Conservation (phyloP, 495 filamentous ascomycete genomes). For the Aspergillus baeticus region DNA sequence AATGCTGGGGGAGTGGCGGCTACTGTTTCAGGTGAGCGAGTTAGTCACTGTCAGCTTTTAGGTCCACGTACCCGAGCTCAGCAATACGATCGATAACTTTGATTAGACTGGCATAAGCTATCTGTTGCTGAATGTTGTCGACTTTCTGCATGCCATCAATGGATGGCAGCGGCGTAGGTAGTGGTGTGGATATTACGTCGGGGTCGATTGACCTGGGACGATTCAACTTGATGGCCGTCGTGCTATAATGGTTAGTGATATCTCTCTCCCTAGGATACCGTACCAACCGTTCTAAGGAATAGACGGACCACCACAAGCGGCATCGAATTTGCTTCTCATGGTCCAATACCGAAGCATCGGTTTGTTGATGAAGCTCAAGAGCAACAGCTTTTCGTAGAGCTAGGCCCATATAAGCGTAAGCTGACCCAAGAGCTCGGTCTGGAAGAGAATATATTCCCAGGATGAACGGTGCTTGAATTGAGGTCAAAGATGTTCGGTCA, state of each 20-base stretch:
- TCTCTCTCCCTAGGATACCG: no score
- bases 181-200: constrained; percentile 14
- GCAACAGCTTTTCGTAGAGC: constrained; percentile 42
- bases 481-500: constrained; percentile 17
- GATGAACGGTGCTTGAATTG: constrained; percentile 21
- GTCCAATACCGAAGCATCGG: constrained; percentile 12
- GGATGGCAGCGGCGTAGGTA: constrained; percentile 14
- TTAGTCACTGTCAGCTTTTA: no score
- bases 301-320: constrained; percentile 29
- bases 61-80: constrained; percentile 12
- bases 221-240: constrained; percentile 22
- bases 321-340: constrained; percentile 18
- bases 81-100: constrained; percentile 21
- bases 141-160: constrained; percentile 19
- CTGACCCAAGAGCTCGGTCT: constrained; percentile 21
- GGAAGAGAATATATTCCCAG: constrained; percentile 27
- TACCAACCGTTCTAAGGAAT: constrained; percentile 26
- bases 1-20: not conserved
- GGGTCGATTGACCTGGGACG: constrained; percentile 21
- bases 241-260: no score
- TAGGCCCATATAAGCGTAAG: constrained; percentile 34
- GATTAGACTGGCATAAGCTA: constrained; percentile 19
- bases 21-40: no score
- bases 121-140: constrained; percentile 21
- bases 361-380: constrained; percentile 35